phyloP scores from a whole-genome alignment of 2,329 filamentous ascomycete genomes.

The Aspergillus quadrilineatus region DNA sequence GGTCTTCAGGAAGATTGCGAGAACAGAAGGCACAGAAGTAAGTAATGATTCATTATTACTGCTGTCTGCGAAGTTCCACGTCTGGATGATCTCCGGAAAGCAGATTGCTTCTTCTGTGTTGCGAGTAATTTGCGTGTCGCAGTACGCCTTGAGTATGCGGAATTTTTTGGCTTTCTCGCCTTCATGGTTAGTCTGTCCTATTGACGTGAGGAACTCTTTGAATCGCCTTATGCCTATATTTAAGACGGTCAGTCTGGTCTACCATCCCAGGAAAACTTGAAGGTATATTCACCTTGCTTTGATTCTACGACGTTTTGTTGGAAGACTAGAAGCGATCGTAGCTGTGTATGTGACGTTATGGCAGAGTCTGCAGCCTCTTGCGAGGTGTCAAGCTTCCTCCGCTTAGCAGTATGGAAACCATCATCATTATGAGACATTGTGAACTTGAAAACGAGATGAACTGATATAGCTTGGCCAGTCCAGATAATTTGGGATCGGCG shows the following conservation, averaged over 20 bases:
- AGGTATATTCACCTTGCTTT: slow-evolving; percentile 61
- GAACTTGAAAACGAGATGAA: slow-evolving; percentile 9
- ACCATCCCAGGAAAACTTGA: neutral
- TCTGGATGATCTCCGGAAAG: slow-evolving; percentile 78
- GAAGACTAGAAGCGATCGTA: slow-evolving; percentile 68
- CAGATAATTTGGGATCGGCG: slow-evolving; percentile 6
- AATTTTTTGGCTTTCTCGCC: slow-evolving; percentile 41
- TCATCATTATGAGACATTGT: slow-evolving; percentile 38
- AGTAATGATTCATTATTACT: slow-evolving; percentile 77
- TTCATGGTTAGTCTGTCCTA: slow-evolving; percentile 37
- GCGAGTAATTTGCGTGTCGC: slow-evolving; percentile 54
- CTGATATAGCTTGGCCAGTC: slow-evolving; percentile 1
- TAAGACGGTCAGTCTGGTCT: neutral
- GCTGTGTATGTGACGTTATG: slow-evolving; percentile 58
- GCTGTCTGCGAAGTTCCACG: slow-evolving; percentile 80
- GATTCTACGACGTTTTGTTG: slow-evolving; percentile 62
- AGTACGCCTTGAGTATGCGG: slow-evolving; percentile 47
- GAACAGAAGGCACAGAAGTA: slow-evolving; percentile 74
- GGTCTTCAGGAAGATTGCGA: slow-evolving; percentile 78
- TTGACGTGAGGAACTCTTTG: slow-evolving; percentile 45
- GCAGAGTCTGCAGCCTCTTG: slow-evolving; percentile 18
- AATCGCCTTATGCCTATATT: slow-evolving; percentile 44
- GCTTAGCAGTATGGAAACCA: slow-evolving; percentile 36
- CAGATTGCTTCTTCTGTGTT: slow-evolving; percentile 60
- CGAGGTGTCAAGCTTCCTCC: slow-evolving; percentile 40